Conservation (phyloP, 75 land plant genomes). For the Sequoia sempervirens region DNA sequence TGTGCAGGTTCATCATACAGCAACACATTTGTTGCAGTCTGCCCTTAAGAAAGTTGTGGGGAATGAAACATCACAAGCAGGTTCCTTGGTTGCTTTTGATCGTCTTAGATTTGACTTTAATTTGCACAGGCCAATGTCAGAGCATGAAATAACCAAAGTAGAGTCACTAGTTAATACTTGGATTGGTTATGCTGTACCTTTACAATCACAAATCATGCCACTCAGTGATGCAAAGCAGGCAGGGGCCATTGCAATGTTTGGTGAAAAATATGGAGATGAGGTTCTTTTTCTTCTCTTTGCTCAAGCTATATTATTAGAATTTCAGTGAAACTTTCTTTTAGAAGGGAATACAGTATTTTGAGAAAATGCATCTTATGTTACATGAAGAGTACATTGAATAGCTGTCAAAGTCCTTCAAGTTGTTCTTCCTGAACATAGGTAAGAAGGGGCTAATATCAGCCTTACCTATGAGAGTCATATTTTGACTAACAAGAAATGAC, state of each 20-base stretch:
- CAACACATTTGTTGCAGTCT: conserved; percentile 93
- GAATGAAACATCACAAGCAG: conserved; percentile 89
- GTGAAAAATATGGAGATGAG: conserved; percentile 95
- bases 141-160: conserved; percentile 52
- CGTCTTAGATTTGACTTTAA: conserved; percentile 93
- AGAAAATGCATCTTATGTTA: neutral
- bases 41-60: conserved; percentile 85
- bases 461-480: neutral
- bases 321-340: neutral
- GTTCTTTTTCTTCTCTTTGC: conserved; percentile 20
- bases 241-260: conserved; percentile 98
- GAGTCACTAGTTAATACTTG: conserved; percentile 73
- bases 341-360: neutral
- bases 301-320: neutral
- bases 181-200: conserved; percentile 71
- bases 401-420: neutral
- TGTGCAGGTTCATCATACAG: conserved; percentile 91
- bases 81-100: conserved; percentile 92
- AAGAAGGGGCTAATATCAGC: neutral
- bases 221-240: conserved; percentile 73
- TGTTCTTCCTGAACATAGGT: neutral
- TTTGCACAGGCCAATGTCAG: conserved; percentile 68
- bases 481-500: neutral
- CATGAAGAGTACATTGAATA: neutral
- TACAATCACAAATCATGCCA: conserved; percentile 77